These are phyloP conservation scores for Nannochloropsis gaditana DNA, from an alignment of 108 stramenopile species.

Conservation along the genomic window DNA sequence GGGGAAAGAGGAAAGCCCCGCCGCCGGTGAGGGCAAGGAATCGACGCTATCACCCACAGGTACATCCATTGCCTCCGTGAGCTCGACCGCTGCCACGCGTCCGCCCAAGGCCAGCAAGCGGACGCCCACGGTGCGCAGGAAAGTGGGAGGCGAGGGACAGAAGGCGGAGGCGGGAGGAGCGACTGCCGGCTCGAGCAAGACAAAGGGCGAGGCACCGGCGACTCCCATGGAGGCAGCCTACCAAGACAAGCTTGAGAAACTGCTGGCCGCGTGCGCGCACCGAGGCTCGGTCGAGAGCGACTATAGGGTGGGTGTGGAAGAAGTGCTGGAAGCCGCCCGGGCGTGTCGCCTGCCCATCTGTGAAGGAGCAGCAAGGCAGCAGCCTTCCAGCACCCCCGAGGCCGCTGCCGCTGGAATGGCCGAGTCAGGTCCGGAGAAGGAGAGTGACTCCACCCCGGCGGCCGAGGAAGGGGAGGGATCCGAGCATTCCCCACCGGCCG, in stretches of 20 bases:
- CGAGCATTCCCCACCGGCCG: background rate
- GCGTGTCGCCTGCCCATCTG: background rate
- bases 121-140: too few relatives aligned
- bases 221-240: background rate
- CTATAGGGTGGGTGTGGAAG: conserved; percentile 9
- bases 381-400: background rate
- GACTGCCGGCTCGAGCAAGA: background rate
- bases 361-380: background rate
- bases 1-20: background rate
- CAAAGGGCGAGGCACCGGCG: background rate
- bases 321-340: background rate
- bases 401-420: background rate
- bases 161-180: background rate
- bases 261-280: background rate
- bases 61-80: background rate
- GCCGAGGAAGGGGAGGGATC: background rate
- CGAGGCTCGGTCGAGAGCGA: background rate
- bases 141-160: too few relatives aligned
- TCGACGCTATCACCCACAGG: background rate
- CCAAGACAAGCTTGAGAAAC: conserved; percentile 6
- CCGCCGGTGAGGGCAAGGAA: background rate
- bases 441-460: background rate
- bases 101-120: too few relatives aligned
- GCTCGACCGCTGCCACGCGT: too few relatives aligned
- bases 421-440: background rate